phyloP scores from a whole-genome alignment of 805 yeast species.

The Ogataea zsoltii region DNA sequence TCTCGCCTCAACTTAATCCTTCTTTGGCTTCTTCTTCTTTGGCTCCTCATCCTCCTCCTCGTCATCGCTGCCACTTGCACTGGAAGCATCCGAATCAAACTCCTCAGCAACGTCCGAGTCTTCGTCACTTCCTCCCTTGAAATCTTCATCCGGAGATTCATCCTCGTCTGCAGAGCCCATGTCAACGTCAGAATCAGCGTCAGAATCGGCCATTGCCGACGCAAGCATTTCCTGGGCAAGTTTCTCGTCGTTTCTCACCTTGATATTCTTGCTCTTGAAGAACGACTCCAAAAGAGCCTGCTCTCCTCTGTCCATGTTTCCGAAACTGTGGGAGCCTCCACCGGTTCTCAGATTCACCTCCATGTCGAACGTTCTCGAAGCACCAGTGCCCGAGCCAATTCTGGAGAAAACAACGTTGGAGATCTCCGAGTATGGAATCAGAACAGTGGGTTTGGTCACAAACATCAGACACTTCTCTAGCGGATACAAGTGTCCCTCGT shows the following conservation, averaged over 20 bases:
- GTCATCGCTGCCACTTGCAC: slow-evolving; percentile 28
- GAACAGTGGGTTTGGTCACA: slow-evolving; percentile 90
- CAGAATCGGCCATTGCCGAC: slow-evolving; percentile 67
- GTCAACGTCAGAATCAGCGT: slow-evolving; percentile 55
- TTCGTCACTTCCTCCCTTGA: slow-evolving; percentile 51
- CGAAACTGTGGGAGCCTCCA: slow-evolving; percentile 74
- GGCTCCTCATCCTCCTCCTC: slow-evolving; percentile 29
- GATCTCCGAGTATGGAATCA: slow-evolving; percentile 84
- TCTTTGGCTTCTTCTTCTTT: slow-evolving; percentile 30
- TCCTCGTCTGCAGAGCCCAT: slow-evolving; percentile 79
- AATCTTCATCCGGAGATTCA: slow-evolving; percentile 86
- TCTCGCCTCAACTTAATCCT: too few species aligned
- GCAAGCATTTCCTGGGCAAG: slow-evolving; percentile 81
- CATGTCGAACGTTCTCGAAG: slow-evolving; percentile 90
- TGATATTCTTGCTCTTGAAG: slow-evolving; percentile 73
- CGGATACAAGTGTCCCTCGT: slow-evolving; percentile 92
- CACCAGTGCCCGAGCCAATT: slow-evolving; percentile 74
- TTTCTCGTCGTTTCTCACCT: slow-evolving; percentile 85
- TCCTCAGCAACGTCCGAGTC: slow-evolving; percentile 75
- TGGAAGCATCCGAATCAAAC: slow-evolving; percentile 64
- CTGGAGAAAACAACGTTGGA: slow-evolving; percentile 79
- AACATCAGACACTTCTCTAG: slow-evolving; percentile 88
- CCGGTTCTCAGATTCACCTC: slow-evolving; percentile 71
- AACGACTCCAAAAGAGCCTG: slow-evolving; percentile 76
- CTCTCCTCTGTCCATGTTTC: slow-evolving; percentile 87